Base-by-base conservation (phyloP, 2,329 filamentous ascomycete species). In the Tolypocladium tropicale region DNA sequence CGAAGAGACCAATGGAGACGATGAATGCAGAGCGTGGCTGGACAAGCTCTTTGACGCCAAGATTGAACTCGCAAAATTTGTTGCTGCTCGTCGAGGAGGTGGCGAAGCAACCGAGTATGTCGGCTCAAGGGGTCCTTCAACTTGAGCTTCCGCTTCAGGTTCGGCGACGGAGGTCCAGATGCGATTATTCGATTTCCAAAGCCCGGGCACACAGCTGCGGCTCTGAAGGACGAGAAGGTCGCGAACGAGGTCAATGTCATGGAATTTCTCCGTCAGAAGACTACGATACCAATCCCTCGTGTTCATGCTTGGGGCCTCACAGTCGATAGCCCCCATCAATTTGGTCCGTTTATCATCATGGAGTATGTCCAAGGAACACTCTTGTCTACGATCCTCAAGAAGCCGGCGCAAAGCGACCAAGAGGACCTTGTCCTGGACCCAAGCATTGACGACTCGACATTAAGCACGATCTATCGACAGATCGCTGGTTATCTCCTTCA, bases 341-440 rank as follows among this genome's bases (percentile, higher is more conserved):
- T 70, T 4, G 67, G 66, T 6, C 69, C 68, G 4, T 71, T 67
- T 23, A 70, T 68, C 2, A 65, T 70, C 18, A 67, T 67, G 64
- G 66, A 70, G 39, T 70, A 57, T 54, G 56, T 70, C 9, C 59
- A 68, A 12, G 68, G 68, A 3, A 56, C 37, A 7, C 53, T 55
- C 18, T 52, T 69, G 10, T 61, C 57, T 14, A 60, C 36, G 18
- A 4, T 68, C 33, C 58, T 70, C 1, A 60, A 64, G 59, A 28
- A 67, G 57, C 61, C 68, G 58, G 61, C 46, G 6, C 53, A 61
- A 39, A 53, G 54, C 37, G 58, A 68, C 18, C 33, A 62, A 55
- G 66, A 65, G 16, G 59, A 63, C 11, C 6, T 36, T 28, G 4
- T 34, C 6, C 18, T 39, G 18, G 10, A 39, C 37, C 37, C 37